Percentiles rank a stretch among this genome's conserved stretches.
phyloP scores from a whole-genome alignment of 2,329 filamentous ascomycete species.

The Aspergillus neoniger region DNA sequence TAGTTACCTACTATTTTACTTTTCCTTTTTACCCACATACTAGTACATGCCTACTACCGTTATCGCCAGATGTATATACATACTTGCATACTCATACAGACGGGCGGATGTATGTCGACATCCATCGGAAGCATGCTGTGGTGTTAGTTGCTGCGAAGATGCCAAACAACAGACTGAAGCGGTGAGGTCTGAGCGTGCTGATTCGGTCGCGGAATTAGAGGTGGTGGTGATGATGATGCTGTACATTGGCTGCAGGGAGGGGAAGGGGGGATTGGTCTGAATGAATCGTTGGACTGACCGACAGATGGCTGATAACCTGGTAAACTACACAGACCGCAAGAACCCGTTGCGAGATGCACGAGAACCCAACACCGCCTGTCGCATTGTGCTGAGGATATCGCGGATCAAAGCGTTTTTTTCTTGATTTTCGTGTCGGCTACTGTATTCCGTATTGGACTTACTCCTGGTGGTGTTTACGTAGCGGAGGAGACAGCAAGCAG shows the following conservation, averaged over 20 bases:
- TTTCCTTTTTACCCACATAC: background rate
- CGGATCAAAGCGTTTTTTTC: background rate
- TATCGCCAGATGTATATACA: conserved; percentile 8
- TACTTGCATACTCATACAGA: background rate
- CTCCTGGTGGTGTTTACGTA: background rate
- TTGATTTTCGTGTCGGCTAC: too few relatives aligned
- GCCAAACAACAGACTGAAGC: conserved; percentile 14
- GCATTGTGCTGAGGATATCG: background rate
- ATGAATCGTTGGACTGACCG: conserved; percentile 7
- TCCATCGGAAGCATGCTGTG: conserved; percentile 2
- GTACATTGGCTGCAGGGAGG: background rate
- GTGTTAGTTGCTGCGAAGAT: conserved; percentile 14
- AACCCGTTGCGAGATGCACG: conserved; percentile 9
- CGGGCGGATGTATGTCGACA: conserved; percentile 13
- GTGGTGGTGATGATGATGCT: background rate
- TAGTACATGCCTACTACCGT: background rate
- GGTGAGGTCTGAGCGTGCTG: conserved; percentile 4
- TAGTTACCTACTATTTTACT: too few relatives aligned
- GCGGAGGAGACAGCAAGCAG: background rate
- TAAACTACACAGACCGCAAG: conserved; percentile 6
- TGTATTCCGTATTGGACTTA: too few relatives aligned
- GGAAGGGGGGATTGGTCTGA: background rate
- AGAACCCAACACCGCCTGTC: conserved; percentile 7
- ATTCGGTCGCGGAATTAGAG: conserved; percentile 3
- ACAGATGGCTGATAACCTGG: background rate